A percentile compares a stretch with the other conserved stretches of the same genome.
phyloP scores from a whole-genome alignment of 768 basidiomycete genomes.

The Amanita thiersii region DNA sequence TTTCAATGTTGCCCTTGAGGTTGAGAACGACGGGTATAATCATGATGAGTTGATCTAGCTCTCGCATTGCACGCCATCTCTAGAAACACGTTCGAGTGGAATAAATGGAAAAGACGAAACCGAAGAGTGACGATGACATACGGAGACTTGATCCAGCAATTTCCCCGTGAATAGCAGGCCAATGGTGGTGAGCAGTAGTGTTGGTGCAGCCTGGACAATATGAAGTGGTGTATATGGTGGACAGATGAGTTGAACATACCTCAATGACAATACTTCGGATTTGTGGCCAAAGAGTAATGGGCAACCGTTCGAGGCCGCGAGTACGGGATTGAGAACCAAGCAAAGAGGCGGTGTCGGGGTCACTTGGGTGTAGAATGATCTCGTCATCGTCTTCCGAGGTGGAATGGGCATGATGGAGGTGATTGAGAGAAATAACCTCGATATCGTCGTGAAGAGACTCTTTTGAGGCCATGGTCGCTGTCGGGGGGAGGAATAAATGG shows the following conservation, averaged over 20 bases:
- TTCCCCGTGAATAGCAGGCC: conserved; percentile 89
- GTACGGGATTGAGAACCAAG: conserved; percentile 1
- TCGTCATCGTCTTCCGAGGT: conserved; percentile 76
- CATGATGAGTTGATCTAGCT: conserved; percentile 93
- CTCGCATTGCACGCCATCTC: conserved; percentile 85
- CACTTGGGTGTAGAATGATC: conserved; percentile 55
- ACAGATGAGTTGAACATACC: conserved; percentile 31
- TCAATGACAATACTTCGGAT: conserved; percentile 60
- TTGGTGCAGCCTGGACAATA: conserved; percentile 68
- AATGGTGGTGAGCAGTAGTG: conserved; percentile 74
- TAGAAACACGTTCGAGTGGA: conserved; percentile 21
- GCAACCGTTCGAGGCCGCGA: not conserved
- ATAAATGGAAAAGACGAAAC: no score
- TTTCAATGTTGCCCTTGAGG: conserved; percentile 97
- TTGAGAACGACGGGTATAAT: conserved; percentile 92
- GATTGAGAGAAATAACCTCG: conserved; percentile 15
- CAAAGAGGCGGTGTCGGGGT: not conserved
- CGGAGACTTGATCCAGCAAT: conserved; percentile 80
- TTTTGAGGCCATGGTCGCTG: conserved; percentile 4
- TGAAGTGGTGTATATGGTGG: not conserved
- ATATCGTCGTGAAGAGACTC: not conserved
- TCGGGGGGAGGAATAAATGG: conserved; percentile 21
- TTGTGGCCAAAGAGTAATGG: conserved; percentile 39
- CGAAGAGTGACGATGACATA: conserved; percentile 24
- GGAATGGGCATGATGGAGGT: conserved; percentile 54